These are phyloP conservation scores for Prototheca stagnorum DNA, from an alignment of 163 green algal genomes.

Conservation along the genomic window DNA sequence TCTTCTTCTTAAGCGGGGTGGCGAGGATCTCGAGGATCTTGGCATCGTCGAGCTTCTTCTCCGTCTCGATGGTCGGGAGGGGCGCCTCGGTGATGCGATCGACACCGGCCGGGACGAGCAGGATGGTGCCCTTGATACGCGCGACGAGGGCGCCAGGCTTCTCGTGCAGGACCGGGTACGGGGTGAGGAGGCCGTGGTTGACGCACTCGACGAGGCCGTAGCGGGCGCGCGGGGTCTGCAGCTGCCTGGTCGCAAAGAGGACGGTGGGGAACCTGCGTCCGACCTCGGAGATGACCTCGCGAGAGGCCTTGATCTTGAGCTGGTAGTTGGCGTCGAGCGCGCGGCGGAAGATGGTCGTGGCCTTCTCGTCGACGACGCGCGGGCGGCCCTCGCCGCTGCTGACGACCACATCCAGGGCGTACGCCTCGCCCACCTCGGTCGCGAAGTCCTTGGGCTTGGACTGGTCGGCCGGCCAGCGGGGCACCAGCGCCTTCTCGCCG, in stretches of 20 bases:
- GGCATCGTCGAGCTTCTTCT: conserved; percentile 71
- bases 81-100: conserved; percentile 59
- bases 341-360: conserved; percentile 96
- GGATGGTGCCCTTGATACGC: conserved; percentile 82
- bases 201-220: conserved; percentile 88
- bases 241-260: conserved; percentile 63
- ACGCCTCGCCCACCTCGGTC: conserved; percentile 96
- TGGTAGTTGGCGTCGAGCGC: conserved; percentile 82
- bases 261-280: conserved; percentile 64
- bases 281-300: conserved; percentile 76
- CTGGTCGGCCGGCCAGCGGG: conserved; percentile 56
- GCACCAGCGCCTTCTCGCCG: conserved; percentile 85
- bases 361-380: conserved; percentile 75
- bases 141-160: conserved; percentile 32
- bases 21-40: conserved; percentile 67
- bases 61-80: conserved; percentile 53
- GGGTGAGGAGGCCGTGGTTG: conserved; percentile 79
- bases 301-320: conserved; percentile 72
- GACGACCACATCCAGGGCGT: conserved; percentile 89
- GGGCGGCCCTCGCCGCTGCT: conserved; percentile 77
- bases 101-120: conserved; percentile 89
- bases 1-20: conserved; percentile 19
- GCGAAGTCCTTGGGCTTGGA: conserved; percentile 65
- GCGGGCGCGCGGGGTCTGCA: conserved; percentile 18
- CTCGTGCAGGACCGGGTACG: conserved; percentile 87